Evolutionary conservation across 2,329 filamentous ascomycete species (phyloP), one percentile per base, ranked within the genome.

Genomic region (Ceratocystis cubensis): DNA sequence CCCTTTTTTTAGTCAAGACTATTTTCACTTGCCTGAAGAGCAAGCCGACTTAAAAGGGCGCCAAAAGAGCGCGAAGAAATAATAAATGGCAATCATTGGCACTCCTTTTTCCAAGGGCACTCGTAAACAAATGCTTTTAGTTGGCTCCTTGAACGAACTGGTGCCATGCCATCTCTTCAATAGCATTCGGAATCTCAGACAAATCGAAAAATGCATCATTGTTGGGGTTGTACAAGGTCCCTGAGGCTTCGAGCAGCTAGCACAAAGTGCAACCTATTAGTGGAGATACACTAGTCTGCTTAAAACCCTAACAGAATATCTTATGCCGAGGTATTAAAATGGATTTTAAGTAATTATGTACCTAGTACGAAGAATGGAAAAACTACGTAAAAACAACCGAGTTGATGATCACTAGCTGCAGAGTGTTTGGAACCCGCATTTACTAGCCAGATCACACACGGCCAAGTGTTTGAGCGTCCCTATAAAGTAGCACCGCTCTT

Each of bases 1-100:
- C 61, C 41, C 37, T 44, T 46, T 62, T 62, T 63, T 63, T 63
- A 17, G 53, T 28, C 53, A 33, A 30, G 53, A 25, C 22, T 57
- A 28, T 33, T 30, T 13, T 57, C 17, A 57, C 15, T 57, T 15
- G 53, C 20, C 25, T 15, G 2, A 33, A 57, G 53, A 33, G 28
- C n/a, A 8, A 57, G 28, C 53, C 53, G 28, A 57, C 13, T n/a
- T 6, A 17, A 13, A 17, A 7, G 37, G 37, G 20, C 13, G 20
- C n/a, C 20, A 50, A 25, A 50, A 50, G 17, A 50, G 22, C 2
- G 20, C 3, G 37, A 41, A 41, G 3, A 41, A 15, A 13, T 15
- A 41, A 41, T 4, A 13, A 15, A 41, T 4, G 3, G 37, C 37
- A 41, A 41, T 4, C 10, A 15, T 15, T 41, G 13, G 37, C 13